Percentiles rank a stretch among this genome's conserved stretches.
Conservation (phyloP, 192 early-diverging fungal species). For the Kickxella alabastrina region DNA sequence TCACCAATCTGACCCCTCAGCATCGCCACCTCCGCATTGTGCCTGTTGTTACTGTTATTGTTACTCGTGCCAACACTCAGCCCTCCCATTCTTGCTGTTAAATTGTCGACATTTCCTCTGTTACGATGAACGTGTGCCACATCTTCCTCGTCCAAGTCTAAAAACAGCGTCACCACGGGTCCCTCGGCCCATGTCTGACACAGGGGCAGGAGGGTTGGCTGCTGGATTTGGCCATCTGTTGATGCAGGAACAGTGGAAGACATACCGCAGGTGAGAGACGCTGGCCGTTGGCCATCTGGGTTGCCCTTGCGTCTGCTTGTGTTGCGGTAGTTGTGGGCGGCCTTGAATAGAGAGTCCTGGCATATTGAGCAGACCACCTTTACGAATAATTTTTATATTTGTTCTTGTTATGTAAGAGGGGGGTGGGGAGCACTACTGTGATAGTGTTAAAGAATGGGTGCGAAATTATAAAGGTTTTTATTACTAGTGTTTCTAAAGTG, state of each 20-base stretch:
- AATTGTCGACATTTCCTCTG: background rate
- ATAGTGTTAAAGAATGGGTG: no score
- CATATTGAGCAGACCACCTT: conserved; percentile 13
- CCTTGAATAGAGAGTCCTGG: conserved; percentile 16
- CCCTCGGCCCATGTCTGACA: background rate
- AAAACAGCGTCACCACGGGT: background rate
- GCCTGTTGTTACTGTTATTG: no score
- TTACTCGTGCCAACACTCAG: no score
- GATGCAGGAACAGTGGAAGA: background rate
- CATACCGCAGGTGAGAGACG: conserved; percentile 12
- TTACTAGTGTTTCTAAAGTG: no score
- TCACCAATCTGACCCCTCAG: background rate
- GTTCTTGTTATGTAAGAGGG: no score
- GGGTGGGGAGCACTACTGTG: no score
- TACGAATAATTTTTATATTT: no score
- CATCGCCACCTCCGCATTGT: no score
- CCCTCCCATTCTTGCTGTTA: no score
- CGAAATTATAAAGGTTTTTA: no score
- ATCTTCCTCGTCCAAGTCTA: background rate
- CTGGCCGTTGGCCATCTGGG: conserved; percentile 1
- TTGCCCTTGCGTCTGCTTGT: background rate
- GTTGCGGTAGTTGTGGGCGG: background rate
- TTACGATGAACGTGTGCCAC: background rate
- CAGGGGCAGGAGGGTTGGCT: background rate
- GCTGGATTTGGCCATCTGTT: background rate